phyloP scores from a whole-genome alignment of 345 rosid species.

The Populus pruinosa region DNA sequence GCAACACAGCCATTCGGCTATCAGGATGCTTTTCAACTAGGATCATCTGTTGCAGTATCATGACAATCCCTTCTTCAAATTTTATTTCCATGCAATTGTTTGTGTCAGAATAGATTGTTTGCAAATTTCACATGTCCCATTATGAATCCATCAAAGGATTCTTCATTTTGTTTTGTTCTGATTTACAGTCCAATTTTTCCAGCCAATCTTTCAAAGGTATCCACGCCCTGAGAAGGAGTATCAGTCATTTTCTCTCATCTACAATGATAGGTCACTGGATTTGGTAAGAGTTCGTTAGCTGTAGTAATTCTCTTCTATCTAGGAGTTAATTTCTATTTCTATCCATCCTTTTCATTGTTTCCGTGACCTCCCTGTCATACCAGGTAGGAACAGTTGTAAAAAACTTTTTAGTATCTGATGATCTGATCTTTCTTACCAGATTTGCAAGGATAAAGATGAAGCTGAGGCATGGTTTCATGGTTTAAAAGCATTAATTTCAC shows the following conservation, averaged over 20 bases:
- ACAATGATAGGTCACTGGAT: slow-evolving; percentile 90
- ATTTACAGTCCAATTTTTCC: slow-evolving; percentile 31
- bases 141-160: not conserved
- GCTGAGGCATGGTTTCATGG: slow-evolving; percentile 89
- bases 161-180: slow-evolving; percentile 20
- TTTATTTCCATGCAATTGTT: not conserved
- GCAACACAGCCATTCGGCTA: not conserved
- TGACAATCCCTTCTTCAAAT: slow-evolving; percentile 1
- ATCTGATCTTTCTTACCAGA: slow-evolving; percentile 32
- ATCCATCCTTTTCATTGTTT: slow-evolving; percentile 12
- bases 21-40: not conserved
- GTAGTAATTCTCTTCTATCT: slow-evolving; percentile 6
- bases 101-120: not conserved
- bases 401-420: slow-evolving; percentile 1
- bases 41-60: slow-evolving; percentile 9
- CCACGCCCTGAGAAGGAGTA: slow-evolving; percentile 99
- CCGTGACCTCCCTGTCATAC: slow-evolving; percentile 1
- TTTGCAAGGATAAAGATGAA: slow-evolving; percentile 82
- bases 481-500: slow-evolving; percentile 68
- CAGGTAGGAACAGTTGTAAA: not conserved
- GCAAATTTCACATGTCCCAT: not conserved
- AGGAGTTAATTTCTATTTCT: not conserved
- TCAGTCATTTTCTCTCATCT: slow-evolving; percentile 96
- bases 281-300: slow-evolving; percentile 50
- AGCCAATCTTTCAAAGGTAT: slow-evolving; percentile 96